Evolutionary conservation across 129 eudicot species (phyloP), one percentile per base, ranked within the genome.

Genomic region (Kitagawia praeruptora): DNA sequence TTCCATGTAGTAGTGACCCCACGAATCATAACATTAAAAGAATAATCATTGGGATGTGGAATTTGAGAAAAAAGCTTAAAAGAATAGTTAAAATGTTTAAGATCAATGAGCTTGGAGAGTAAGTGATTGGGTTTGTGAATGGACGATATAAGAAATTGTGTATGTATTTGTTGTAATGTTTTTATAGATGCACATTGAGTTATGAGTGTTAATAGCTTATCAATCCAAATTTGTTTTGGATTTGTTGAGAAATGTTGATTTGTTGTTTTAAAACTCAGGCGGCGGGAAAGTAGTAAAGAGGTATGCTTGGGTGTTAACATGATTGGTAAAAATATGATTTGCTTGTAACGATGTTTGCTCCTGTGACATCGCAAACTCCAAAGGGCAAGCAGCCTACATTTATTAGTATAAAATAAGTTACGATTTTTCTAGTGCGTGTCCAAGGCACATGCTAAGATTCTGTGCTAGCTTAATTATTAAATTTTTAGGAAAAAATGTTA

Each of bases 1-100:
- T 87, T 75, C 97, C 97, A 92, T 8, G 90, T 53, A 2, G 88
- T 92, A 8, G 96, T 63, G 5, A 88, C 49, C 16, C 91, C 97
- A 53, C 97, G 89, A 16, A 92, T 87, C 86, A 90, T 88, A 64
- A 90, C 75, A 56, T 90, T 92, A 76, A 87, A 92, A 61, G 93
- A 88, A 58, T 90, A 92, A 48, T 91, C 93, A 78, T 90, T 92
- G 61, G 89, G 91, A 34, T 87, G 37, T 70, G 80, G 89, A 13
- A 90, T 79, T 10, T 88, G 91, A 41, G 82, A 74, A 81, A 92
- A 92, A 39, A 88, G 70, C 37, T 39, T 84, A 44, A 76, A 73
- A 40, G 96, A 77, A 81, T 88, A 88, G 74, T 78, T 56, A 54
- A 86, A 90, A 48, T 92, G 89, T 81, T 89, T 84, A 49, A 92